Percentiles rank a stretch among this genome's conserved stretches.
Conservation (phyloP, 176 grass and related monocot species). For the Rhynchospora breviuscula region DNA sequence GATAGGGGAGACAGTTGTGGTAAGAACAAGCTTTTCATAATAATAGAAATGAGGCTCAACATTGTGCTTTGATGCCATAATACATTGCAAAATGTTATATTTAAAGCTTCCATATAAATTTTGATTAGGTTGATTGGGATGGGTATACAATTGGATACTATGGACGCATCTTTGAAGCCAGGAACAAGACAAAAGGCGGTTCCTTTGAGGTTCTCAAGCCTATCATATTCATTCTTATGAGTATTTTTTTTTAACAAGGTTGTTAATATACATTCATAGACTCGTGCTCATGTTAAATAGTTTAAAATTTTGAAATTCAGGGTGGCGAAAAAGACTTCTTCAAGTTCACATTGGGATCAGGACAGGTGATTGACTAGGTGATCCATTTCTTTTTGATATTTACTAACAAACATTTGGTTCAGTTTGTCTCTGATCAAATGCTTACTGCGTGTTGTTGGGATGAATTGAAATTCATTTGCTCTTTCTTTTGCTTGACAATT, state of each 20-base stretch:
- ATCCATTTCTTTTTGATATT: constrained; percentile 4
- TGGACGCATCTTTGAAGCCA: constrained; percentile 93
- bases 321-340: constrained; percentile 96
- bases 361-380: constrained; percentile 59
- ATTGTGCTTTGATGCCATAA: not conserved
- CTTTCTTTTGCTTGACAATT: not conserved
- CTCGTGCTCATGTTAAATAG: not conserved
- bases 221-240: not conserved
- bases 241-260: not conserved
- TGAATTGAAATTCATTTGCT: not conserved
- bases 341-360: constrained; percentile 74
- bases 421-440: not conserved
- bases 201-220: constrained; percentile 78
- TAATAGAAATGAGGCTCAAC: not conserved
- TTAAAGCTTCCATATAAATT: constrained; percentile 20
- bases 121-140: constrained; percentile 92
- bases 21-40: constrained; percentile 42
- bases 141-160: constrained; percentile 99
- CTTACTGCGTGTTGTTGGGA: not conserved
- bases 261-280: not conserved
- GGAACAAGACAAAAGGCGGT: constrained; percentile 98
- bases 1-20: constrained; percentile 73
- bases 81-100: not conserved
- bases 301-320: constrained; percentile 36
- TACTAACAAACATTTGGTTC: not conserved